phyloP scores from a whole-genome alignment of 176 grass and related monocot species.

The Aegilops umbellulata region DNA sequence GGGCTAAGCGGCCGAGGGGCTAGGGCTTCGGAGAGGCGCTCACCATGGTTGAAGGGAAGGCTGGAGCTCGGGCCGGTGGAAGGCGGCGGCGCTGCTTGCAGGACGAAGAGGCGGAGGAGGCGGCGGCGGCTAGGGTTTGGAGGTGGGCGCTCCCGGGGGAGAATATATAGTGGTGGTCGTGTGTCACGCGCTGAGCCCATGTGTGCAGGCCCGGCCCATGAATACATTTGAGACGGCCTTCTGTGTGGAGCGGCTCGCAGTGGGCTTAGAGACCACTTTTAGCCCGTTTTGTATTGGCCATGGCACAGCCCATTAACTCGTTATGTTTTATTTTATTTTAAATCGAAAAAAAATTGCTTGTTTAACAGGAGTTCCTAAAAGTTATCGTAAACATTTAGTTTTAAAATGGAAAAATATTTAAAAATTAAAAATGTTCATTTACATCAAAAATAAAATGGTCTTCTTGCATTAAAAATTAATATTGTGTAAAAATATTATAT shows the following conservation, averaged over 20 bases:
- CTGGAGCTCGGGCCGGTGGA: not conserved
- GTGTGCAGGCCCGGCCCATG: not conserved
- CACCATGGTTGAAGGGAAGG: conserved; percentile 35
- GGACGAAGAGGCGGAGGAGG: not conserved
- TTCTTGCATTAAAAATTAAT: too few species aligned
- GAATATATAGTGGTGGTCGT: conserved; percentile 7
- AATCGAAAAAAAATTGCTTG: too few species aligned
- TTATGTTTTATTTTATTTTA: too few species aligned
- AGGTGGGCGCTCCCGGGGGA: not conserved
- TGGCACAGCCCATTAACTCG: too few species aligned
- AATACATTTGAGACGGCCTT: not conserved
- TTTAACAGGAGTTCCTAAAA: too few species aligned
- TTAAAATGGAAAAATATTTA: too few species aligned
- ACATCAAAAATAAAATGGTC: too few species aligned
- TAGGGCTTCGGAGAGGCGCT: not conserved
- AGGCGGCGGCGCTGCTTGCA: conserved; percentile 1
- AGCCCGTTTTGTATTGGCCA: not conserved
- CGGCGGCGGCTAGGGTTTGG: conserved; percentile 42
- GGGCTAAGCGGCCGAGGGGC: not conserved
- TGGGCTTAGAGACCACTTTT: not conserved
- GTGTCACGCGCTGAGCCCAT: not conserved
- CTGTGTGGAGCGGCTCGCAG: not conserved
- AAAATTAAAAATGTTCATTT: too few species aligned
- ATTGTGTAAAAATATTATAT: too few species aligned
- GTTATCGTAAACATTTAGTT: too few species aligned